Evolutionary conservation across 169 alveolate genomes (phyloP).

Genomic region (Cryptosporidium sp.): DNA sequence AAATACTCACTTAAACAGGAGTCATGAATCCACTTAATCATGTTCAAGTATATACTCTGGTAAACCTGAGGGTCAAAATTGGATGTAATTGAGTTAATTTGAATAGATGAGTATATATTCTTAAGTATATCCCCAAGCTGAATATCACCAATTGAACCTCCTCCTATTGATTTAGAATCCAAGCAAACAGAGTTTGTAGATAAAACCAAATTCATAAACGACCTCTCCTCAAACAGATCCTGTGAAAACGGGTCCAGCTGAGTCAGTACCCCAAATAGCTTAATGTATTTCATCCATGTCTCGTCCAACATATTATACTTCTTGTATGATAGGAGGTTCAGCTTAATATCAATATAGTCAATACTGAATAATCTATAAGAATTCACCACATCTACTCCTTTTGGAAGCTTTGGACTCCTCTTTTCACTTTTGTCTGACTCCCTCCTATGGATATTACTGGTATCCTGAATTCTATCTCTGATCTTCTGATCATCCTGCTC

Average conservation of each 20-base stretch:
- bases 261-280: slow-evolving; percentile 32
- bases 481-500: background rate
- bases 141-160: slow-evolving; percentile 3
- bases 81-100: slow-evolving; percentile 23
- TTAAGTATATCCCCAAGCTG: slow-evolving; percentile 20
- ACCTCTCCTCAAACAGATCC: slow-evolving; percentile 49
- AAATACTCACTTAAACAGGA: slow-evolving; percentile 22
- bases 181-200: slow-evolving; percentile 55
- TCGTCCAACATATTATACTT: slow-evolving; percentile 71
- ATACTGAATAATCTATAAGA: slow-evolving; percentile 39
- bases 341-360: slow-evolving; percentile 41
- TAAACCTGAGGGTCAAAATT: slow-evolving; percentile 50
- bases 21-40: slow-evolving; percentile 9
- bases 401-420: slow-evolving; percentile 11
- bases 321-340: slow-evolving; percentile 35
- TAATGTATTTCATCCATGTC: slow-evolving; percentile 67
- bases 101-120: slow-evolving; percentile 21
- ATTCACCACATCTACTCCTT: slow-evolving; percentile 17
- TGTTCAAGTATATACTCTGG: slow-evolving; percentile 24
- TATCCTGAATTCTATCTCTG: background rate
- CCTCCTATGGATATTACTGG: background rate
- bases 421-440: background rate
- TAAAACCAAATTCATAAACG: slow-evolving; percentile 56
- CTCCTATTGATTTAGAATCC: slow-evolving; percentile 31
- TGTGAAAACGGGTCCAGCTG: slow-evolving; percentile 33